phyloP scores from a whole-genome alignment of 2,329 filamentous ascomycete genomes.

The Trichoderma brevicompactum region DNA sequence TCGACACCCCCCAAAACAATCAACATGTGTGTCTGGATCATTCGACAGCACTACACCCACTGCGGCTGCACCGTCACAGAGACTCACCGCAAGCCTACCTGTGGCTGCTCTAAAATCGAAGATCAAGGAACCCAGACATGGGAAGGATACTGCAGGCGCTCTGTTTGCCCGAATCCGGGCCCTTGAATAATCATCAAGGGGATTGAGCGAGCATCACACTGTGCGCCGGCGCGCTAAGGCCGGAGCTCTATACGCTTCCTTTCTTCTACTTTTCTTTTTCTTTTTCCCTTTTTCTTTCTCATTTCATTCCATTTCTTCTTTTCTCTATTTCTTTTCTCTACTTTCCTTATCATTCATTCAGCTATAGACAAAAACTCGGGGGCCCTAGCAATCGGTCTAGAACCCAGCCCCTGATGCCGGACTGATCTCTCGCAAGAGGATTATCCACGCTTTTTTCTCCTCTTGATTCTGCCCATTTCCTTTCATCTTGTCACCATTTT shows the following conservation, averaged over 20 bases:
- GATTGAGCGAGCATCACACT: neutral
- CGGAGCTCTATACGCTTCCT: neutral
- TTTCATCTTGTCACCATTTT: neutral
- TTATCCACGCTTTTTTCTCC: neutral
- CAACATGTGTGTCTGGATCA: slow-evolving; percentile 45
- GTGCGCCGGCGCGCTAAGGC: neutral
- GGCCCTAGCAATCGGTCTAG: slow-evolving; percentile 4
- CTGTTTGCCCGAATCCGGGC: slow-evolving; percentile 41
- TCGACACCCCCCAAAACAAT: neutral
- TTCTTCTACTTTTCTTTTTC: slow-evolving; percentile 24
- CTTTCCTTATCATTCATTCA: slow-evolving; percentile 11
- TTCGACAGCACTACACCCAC: slow-evolving; percentile 39
- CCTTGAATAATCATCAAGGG: slow-evolving; percentile 18
- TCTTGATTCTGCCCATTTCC: neutral
- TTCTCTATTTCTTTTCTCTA: slow-evolving; percentile 14
- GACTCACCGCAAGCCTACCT: slow-evolving; percentile 38
- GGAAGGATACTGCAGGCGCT: slow-evolving; percentile 41
- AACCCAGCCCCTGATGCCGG: neutral
- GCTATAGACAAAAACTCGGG: slow-evolving; percentile 17
- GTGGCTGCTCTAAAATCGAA: slow-evolving; percentile 37
- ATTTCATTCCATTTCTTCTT: neutral
- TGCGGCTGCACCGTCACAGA: slow-evolving; percentile 41
- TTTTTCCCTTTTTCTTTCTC: neutral
- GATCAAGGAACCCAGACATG: slow-evolving; percentile 39
- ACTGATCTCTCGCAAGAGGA: slow-evolving; percentile 21